Conservation (phyloP, 2,329 filamentous ascomycete genomes). For the Fusarium concolor region DNA sequence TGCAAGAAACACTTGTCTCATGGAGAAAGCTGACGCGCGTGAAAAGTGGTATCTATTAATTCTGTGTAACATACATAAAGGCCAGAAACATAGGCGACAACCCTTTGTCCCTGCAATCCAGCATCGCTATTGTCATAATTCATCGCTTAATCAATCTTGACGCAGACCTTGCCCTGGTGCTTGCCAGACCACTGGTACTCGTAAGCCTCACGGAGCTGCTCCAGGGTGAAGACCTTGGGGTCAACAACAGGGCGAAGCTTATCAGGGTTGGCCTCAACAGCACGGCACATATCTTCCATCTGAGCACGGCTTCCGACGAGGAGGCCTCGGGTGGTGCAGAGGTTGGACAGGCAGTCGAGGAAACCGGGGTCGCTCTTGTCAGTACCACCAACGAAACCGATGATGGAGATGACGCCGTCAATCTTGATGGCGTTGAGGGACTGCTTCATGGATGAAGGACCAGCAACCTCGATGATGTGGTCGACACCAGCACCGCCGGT, state of each 20-base stretch:
- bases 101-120: not conserved
- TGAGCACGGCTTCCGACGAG: constrained; percentile 59
- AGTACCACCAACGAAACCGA: constrained; percentile 52
- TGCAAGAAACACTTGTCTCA: not conserved
- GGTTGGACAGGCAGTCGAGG: constrained; percentile 48
- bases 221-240: constrained; percentile 57
- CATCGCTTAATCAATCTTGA: constrained; percentile 47
- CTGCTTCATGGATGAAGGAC: constrained; percentile 57
- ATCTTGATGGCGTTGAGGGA: constrained; percentile 58
- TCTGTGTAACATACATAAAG: constrained; percentile 3
- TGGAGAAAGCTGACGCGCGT: not conserved
- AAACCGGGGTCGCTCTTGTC: constrained; percentile 48
- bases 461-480: constrained; percentile 62
- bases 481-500: constrained; percentile 60
- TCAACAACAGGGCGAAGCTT: constrained; percentile 61
- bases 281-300: constrained; percentile 64
- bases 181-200: constrained; percentile 54
- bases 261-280: constrained; percentile 60
- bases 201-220: constrained; percentile 58
- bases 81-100: not conserved
- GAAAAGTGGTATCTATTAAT: constrained; percentile 31
- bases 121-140: constrained; percentile 3
- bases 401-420: constrained; percentile 59
- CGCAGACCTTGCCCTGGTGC: constrained; percentile 56
- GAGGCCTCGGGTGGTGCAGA: constrained; percentile 59